A percentile compares a stretch with the other conserved stretches of the same genome.
phyloP scores from a whole-genome alignment of 345 rosid genomes.

The Mangifera indica region DNA sequence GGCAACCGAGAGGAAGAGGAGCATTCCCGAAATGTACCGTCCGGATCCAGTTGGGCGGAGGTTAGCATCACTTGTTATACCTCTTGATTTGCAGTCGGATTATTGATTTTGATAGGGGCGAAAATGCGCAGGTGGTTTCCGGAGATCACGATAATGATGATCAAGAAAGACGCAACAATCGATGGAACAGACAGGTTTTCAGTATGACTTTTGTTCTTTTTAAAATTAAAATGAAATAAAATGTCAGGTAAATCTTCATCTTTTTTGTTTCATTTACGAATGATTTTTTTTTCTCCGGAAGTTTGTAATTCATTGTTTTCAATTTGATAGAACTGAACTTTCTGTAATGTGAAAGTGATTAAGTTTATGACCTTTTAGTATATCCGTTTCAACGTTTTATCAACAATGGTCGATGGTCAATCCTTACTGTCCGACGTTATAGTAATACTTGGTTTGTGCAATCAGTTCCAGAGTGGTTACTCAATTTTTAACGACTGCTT shows the following conservation, averaged over 20 bases:
- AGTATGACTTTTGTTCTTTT: neutral
- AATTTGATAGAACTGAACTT: neutral
- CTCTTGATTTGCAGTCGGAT: neutral
- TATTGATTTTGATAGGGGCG: neutral
- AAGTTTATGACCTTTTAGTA: no score
- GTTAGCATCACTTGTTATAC: constrained; percentile 22
- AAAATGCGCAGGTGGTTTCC: constrained; percentile 62
- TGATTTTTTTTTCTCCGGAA: neutral
- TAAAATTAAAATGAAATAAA: neutral
- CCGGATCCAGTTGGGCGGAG: constrained; percentile 84
- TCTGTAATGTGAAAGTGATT: neutral
- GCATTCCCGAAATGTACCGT: constrained; percentile 42
- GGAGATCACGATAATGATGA: constrained; percentile 46
- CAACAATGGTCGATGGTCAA: no score
- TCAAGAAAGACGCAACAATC: constrained; percentile 21
- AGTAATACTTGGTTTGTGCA: no score
- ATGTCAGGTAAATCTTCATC: constrained; percentile 28
- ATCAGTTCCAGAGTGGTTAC: no score
- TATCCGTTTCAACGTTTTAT: no score
- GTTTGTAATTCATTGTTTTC: neutral
- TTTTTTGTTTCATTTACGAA: neutral
- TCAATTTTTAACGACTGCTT: neutral
- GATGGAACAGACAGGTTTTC: constrained; percentile 34
- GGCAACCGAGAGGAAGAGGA: constrained; percentile 27
- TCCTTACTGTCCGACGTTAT: no score